Evolutionary conservation across 2,329 filamentous ascomycete genomes (phyloP).

Genomic region (Nigrospora oryzae): DNA sequence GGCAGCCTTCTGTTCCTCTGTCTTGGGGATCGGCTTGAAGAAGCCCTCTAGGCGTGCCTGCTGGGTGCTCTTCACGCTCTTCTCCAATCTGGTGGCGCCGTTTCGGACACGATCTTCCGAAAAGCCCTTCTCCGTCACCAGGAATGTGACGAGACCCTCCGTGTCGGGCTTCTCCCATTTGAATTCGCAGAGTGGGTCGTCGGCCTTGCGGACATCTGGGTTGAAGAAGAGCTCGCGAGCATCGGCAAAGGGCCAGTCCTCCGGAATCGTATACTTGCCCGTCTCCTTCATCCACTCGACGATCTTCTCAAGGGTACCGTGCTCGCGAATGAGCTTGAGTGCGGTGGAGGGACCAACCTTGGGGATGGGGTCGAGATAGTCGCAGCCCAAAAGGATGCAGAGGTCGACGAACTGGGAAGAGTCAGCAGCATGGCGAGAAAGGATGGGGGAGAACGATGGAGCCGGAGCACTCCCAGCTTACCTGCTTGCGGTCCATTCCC

Average conservation of each 20-base stretch:
- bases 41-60: slow-evolving; percentile 91
- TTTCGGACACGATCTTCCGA: slow-evolving; percentile 85
- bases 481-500: slow-evolving; percentile 79
- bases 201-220: slow-evolving; percentile 77
- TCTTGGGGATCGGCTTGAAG: slow-evolving; percentile 88
- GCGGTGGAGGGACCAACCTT: slow-evolving; percentile 90
- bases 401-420: slow-evolving; percentile 79
- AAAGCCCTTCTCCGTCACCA: slow-evolving; percentile 94
- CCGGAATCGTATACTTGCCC: slow-evolving; percentile 75
- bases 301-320: slow-evolving; percentile 80
- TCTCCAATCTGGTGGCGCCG: slow-evolving; percentile 70
- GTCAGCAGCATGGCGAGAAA: slow-evolving; percentile 3
- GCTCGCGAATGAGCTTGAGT: slow-evolving; percentile 86
- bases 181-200: slow-evolving; percentile 85
- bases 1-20: slow-evolving; percentile 72
- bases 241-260: slow-evolving; percentile 95
- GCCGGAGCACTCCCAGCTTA: slow-evolving; percentile 24
- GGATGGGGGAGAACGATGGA: neutral
- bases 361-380: slow-evolving; percentile 94
- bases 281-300: slow-evolving; percentile 73
- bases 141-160: slow-evolving; percentile 79
- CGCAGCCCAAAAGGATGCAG: slow-evolving; percentile 93
- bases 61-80: slow-evolving; percentile 85
- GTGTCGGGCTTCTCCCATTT: slow-evolving; percentile 95
- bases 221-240: slow-evolving; percentile 87